Evolutionary conservation across 345 rosid species (phyloP).

Genomic region (Nephelium lappaceum): DNA sequence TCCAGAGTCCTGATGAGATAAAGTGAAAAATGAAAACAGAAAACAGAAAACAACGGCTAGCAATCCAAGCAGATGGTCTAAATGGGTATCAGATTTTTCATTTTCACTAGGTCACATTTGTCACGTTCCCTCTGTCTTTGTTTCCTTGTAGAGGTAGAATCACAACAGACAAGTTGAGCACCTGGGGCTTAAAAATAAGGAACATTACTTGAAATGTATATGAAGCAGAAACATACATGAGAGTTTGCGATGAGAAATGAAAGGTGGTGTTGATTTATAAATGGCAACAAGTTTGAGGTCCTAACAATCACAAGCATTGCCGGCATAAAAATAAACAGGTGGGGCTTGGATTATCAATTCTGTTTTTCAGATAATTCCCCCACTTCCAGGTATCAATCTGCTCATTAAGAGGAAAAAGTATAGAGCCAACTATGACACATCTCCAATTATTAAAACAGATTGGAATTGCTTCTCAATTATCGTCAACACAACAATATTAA

Average conservation of each 20-base stretch:
- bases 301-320: slow-evolving; percentile 24
- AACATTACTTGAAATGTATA: not conserved
- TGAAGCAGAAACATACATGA: not conserved
- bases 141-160: no score
- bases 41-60: no score
- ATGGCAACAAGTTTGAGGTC: not conserved
- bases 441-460: not conserved
- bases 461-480: not conserved
- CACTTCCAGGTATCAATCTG: not conserved
- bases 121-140: no score
- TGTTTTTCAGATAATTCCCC: slow-evolving; percentile 16
- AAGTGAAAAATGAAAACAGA: no score
- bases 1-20: no score
- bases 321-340: slow-evolving; percentile 30
- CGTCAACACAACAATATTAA: not conserved
- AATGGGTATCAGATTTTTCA: no score
- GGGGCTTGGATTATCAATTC: slow-evolving; percentile 26
- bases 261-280: no score
- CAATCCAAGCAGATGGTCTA: no score
- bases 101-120: no score
- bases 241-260: not conserved
- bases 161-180: no score
- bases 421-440: not conserved
- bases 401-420: not conserved
- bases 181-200: not conserved